Base-by-base conservation (phyloP, 345 rosid genomes). In the Citrus medica region DNA sequence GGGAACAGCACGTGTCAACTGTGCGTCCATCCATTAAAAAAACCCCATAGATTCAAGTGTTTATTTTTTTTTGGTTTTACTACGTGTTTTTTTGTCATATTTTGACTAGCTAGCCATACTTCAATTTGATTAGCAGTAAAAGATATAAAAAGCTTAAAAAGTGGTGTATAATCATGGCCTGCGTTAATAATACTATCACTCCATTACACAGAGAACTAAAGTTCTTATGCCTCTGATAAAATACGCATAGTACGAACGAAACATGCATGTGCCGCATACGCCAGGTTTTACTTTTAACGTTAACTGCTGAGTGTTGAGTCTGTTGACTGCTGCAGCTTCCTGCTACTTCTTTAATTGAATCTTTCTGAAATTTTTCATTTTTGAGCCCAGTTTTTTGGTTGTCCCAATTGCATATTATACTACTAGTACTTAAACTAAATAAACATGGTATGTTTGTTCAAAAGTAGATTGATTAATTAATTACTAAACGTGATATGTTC, bases 251-350 rank as follows among this genome's bases (percentile, higher is more conserved):
- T 77, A 77, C 76, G 48, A 14, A 1, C 67, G 48, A n/a, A 2
- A 0, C 33, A 55, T 64, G 62, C 35, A n/a, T 32, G 42, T 51
- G 78, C 71, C 63, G 33, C 48, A 48, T 64, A 13, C 78, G n/a
- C 51, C 32, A 48, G 19, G 14, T 35, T 53, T 42, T 67, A 78
- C 84, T 82, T 78, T 82, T 74, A 74, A 62, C 81, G 81, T 62
- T 46, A 25, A 74, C 78, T 67, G 80, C 22, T 61, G 53, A 65
- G 32, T 53, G 33, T 53, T 53, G 58, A 53, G 13, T 40, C 46
- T 40, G 46, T 40, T 40, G 46, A 9, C 46, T 40, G 46, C 22
- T 17, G 58, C 67, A 35, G 37, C 37, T 35, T 61, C 40, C 64
- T 33, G 33, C 60, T 56, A 2, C 55, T 40, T n/a, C 63, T 59